A percentile compares a stretch with the other conserved stretches of the same genome.
Conservation (phyloP, 2,329 filamentous ascomycete species). For the Orbilia quercus region DNA sequence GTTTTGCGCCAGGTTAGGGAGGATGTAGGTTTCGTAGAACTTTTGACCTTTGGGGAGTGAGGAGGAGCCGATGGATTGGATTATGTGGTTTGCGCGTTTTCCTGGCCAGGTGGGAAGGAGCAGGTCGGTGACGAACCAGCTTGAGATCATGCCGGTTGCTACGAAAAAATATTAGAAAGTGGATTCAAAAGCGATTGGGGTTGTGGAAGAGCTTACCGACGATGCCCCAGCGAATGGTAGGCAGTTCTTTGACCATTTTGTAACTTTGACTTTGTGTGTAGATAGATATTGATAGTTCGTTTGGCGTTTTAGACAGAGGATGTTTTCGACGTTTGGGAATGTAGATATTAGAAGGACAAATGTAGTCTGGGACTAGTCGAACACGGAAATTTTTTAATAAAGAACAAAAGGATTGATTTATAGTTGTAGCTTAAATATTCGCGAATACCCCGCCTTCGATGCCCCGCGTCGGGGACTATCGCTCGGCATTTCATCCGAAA, state of each 20-base stretch:
- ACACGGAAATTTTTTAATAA: no score
- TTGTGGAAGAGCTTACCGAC: constrained; percentile 23
- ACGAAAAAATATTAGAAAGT: constrained; percentile 31
- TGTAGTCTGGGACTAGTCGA: no score
- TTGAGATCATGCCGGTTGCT: constrained; percentile 65
- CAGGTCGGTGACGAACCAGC: constrained; percentile 66
- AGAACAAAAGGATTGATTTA: no score
- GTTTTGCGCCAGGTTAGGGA: constrained; percentile 56
- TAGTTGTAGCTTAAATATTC: no score
- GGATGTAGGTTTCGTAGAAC: constrained; percentile 62
- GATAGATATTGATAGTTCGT: no score
- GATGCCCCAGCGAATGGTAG: constrained; percentile 46
- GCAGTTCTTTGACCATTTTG: constrained; percentile 30
- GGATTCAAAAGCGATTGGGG: background rate
- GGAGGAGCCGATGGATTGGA: constrained; percentile 65
- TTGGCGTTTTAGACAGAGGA: no score
- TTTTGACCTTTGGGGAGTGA: constrained; percentile 63
- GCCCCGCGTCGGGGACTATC: constrained; percentile 30
- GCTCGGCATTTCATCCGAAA: constrained; percentile 15
- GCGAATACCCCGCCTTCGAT: constrained; percentile 10
- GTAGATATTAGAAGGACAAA: no score
- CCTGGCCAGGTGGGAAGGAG: constrained; percentile 62
- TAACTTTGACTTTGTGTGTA: background rate
- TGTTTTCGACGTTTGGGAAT: no score
- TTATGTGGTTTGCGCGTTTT: constrained; percentile 63